Percentiles rank a stretch among this genome's conserved stretches.
These are phyloP conservation scores for Hanseniaspora jakobsenii DNA, from an alignment of 805 yeast genomes.

Conservation along the genomic window DNA sequence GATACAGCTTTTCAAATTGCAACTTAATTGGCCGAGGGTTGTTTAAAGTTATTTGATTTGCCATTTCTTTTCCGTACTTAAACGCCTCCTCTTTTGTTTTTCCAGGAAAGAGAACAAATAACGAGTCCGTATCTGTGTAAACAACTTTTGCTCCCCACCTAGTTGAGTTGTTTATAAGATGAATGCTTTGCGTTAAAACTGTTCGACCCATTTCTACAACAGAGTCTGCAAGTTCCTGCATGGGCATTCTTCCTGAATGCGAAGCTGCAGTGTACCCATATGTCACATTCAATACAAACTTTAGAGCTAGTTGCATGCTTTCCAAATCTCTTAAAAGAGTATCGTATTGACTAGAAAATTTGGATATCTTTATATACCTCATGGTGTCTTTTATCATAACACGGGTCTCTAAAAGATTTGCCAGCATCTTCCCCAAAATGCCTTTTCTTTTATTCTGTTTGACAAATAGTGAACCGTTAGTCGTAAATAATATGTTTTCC, in stretches of 20 bases:
- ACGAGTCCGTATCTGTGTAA: conserved; percentile 92
- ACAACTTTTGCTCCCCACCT: conserved; percentile 84
- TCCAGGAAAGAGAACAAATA: conserved; percentile 85
- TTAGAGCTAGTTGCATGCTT: conserved; percentile 74
- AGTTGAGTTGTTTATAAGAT: conserved; percentile 45
- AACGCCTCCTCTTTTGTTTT: conserved; percentile 68
- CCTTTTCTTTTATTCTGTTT: conserved; percentile 57
- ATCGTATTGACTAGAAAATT: conserved; percentile 27
- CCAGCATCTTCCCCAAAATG: conserved; percentile 67
- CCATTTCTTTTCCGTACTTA: conserved; percentile 56
- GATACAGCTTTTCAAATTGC: conserved; percentile 87
- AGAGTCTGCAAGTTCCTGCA: conserved; percentile 87
- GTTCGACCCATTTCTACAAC: conserved; percentile 88
- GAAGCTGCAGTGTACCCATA: conserved; percentile 94
- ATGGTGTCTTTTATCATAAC: conserved; percentile 67
- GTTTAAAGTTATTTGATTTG: conserved; percentile 44
- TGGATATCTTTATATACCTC: conserved; percentile 34
- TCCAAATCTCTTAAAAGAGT: conserved; percentile 47
- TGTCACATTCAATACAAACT: conserved; percentile 85
- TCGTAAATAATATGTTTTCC: conserved; percentile 57
- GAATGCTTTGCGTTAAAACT: conserved; percentile 58
- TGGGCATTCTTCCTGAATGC: conserved; percentile 94
- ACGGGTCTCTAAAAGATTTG: conserved; percentile 70
- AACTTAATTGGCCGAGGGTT: conserved; percentile 75
- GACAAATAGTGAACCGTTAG: conserved; percentile 77